phyloP scores from a whole-genome alignment of 2,329 filamentous ascomycete species.

The Zasmidium angulare region DNA sequence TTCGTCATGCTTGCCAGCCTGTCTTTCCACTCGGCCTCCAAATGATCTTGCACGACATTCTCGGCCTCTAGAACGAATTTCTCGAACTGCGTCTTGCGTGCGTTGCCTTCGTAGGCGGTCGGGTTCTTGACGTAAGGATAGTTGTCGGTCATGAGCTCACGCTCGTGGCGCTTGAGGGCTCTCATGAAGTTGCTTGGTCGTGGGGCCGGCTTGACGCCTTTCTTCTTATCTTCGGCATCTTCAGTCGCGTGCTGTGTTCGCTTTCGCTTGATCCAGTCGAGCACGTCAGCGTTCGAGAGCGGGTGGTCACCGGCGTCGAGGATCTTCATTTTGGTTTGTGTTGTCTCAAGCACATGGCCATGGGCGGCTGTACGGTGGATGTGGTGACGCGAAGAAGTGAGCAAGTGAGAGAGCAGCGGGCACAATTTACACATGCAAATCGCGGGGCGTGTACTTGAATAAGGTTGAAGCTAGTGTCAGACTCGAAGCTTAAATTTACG shows the following conservation, averaged over 20 bases:
- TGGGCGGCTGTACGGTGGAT: not conserved
- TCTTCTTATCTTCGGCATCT: slow-evolving; percentile 27
- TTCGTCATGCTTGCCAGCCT: slow-evolving; percentile 23
- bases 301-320: slow-evolving; percentile 37
- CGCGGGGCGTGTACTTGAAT: not conserved
- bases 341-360: not conserved
- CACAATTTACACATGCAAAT: not conserved
- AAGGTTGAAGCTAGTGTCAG: not conserved
- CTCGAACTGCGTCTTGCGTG: slow-evolving; percentile 24
- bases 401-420: not conserved
- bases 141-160: slow-evolving; percentile 28
- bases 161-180: slow-evolving; percentile 32
- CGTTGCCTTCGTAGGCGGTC: slow-evolving; percentile 26
- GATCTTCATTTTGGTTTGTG: slow-evolving; percentile 29
- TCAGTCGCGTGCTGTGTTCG: slow-evolving; percentile 33
- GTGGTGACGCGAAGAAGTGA: not conserved
- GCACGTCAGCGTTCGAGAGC: slow-evolving; percentile 37
- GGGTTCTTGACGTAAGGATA: slow-evolving; percentile 33
- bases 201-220: slow-evolving; percentile 19
- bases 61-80: slow-evolving; percentile 25
- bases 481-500: not conserved
- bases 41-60: slow-evolving; percentile 25
- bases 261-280: slow-evolving; percentile 34
- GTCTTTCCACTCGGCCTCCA: slow-evolving; percentile 30
- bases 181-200: slow-evolving; percentile 34